Evolutionary conservation across 176 grass and related monocot species (phyloP).

Genomic region (Pontederia paniculata): DNA sequence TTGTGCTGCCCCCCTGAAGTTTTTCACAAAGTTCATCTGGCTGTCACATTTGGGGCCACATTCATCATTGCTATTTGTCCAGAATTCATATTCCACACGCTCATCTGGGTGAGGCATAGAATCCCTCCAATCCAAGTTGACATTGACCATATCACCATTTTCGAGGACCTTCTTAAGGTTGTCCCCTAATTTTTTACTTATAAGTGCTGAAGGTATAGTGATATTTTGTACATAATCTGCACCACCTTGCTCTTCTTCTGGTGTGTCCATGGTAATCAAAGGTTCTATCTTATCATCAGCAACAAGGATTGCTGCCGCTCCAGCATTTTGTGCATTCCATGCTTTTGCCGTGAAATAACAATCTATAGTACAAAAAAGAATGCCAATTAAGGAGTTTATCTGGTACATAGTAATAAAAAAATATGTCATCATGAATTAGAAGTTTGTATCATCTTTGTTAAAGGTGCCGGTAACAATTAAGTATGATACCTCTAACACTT

Average conservation of each 20-base stretch:
- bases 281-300: slow-evolving; percentile 48
- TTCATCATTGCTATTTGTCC: slow-evolving; percentile 94
- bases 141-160: slow-evolving; percentile 55
- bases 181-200: slow-evolving; percentile 56
- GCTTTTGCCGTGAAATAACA: slow-evolving; percentile 85
- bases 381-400: too few species aligned
- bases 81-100: slow-evolving; percentile 85
- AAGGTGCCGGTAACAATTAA: neutral
- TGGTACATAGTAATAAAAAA: slow-evolving; percentile 4
- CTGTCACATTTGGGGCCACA: slow-evolving; percentile 83
- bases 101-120: slow-evolving; percentile 80
- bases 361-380: slow-evolving; percentile 33
- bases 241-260: slow-evolving; percentile 44
- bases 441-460: slow-evolving; percentile 1
- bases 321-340: slow-evolving; percentile 78
- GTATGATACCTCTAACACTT: too few species aligned
- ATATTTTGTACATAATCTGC: slow-evolving; percentile 51
- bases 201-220: slow-evolving; percentile 76
- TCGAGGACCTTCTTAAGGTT: slow-evolving; percentile 51
- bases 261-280: slow-evolving; percentile 87
- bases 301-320: slow-evolving; percentile 71
- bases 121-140: slow-evolving; percentile 86
- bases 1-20: slow-evolving; percentile 77
- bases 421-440: neutral
- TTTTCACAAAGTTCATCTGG: slow-evolving; percentile 75